Conservation (phyloP, 306 rosid genomes). For the Elaeagnus macrophylla region DNA sequence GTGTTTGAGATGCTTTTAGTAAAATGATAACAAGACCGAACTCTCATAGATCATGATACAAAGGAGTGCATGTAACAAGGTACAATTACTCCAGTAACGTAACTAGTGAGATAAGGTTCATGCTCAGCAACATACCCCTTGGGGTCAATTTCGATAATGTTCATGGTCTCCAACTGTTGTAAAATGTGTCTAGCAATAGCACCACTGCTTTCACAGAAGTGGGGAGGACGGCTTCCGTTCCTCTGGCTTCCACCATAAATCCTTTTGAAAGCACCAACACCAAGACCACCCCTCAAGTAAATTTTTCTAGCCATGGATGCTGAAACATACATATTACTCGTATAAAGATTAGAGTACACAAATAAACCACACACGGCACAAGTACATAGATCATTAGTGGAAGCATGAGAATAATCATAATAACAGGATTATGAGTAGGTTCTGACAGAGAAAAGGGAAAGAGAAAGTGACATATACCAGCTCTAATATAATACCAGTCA, state of each 20-base stretch:
- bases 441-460: background rate
- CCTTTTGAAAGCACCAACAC: constrained; percentile 48
- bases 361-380: too few species aligned
- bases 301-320: constrained; percentile 62
- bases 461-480: background rate
- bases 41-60: too few species aligned
- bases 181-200: constrained; percentile 45
- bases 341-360: too few species aligned
- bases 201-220: constrained; percentile 54
- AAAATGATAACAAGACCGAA: too few species aligned
- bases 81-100: too few species aligned
- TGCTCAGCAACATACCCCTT: constrained; percentile 32
- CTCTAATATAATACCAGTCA: constrained; percentile 14
- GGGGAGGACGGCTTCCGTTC: constrained; percentile 61
- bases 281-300: constrained; percentile 57
- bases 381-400: too few species aligned
- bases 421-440: background rate
- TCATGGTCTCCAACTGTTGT: constrained; percentile 33
- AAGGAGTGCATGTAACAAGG: too few species aligned
- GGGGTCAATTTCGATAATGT: constrained; percentile 30
- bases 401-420: too few species aligned
- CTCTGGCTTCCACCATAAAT: constrained; percentile 55
- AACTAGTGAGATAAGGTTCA: too few species aligned
- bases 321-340: constrained; percentile 3
- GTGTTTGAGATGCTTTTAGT: too few species aligned